Evolutionary conservation across 2,329 filamentous ascomycete genomes (phyloP), one percentile per base, ranked within the genome.

Genomic region (Ascosphaera apis): DNA sequence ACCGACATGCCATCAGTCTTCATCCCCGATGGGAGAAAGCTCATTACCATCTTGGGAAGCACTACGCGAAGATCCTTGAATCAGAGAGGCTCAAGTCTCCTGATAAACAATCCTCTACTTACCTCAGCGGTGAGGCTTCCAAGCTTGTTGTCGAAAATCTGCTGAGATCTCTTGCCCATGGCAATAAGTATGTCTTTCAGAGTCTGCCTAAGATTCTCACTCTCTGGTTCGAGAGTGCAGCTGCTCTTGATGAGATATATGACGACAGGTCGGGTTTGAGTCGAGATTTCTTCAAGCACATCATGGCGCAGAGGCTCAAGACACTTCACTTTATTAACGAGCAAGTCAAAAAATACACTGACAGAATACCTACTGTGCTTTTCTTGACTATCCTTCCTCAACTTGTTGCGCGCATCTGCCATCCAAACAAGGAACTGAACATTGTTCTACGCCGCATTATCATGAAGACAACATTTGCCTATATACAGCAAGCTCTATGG

Each of bases 1-100:
- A 93, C 47, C 76, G 83, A 42, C 69, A 77, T 44, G 84, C 84
- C 17, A 62, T 60, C 33, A 56, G 55, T 35, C 50, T 57, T 28
- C 53, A 60, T 40, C 48, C 49, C 33, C 52, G 71, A 36, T 98
- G 86, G 84, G 88, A 98, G 51, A 95, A 93, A 54, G 84, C 82
- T 0, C 86, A 95, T 51, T 98, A 95, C 53, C 92, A 93, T 52
- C 67, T 99, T 7, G 88, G 88, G 3, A 82, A 86, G 33, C 83
- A 95, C 55, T 98, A 98, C 65, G 91, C 92, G 53, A 98, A 93
- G 54, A 68, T 95, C 3, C 62, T 93, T 2, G 86, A 95, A 47
- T 80, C 82, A 0, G 83, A 95, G 52, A 84, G 82, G 53, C 62
- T 67, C 2, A 68, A 91, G 36, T 73, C 76, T 27, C 62, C 69